Conservation (phyloP, 2,329 filamentous ascomycete species). For the Exophiala phaeomuriformis region DNA sequence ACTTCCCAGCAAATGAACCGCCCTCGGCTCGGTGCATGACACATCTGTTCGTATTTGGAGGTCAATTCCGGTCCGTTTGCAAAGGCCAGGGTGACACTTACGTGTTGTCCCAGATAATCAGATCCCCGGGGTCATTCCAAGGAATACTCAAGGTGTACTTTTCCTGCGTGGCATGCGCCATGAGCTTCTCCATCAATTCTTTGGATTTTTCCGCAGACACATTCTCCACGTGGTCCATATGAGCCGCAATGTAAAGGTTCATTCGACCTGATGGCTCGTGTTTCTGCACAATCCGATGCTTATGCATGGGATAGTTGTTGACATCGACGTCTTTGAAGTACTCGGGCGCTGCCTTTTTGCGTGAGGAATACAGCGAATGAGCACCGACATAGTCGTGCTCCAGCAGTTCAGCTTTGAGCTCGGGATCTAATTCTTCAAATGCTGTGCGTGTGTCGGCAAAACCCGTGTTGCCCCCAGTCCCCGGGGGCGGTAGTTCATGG, state of each 20-base stretch:
- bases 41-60: background rate
- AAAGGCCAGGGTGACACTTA: background rate
- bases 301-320: conserved; percentile 33
- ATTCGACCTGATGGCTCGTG: conserved; percentile 48
- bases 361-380: conserved; percentile 50
- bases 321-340: conserved; percentile 45
- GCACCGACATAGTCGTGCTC: conserved; percentile 42
- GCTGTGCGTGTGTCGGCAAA: conserved; percentile 50
- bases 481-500: conserved; percentile 43
- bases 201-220: conserved; percentile 32
- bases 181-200: conserved; percentile 33
- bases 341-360: conserved; percentile 44
- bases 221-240: conserved; percentile 48
- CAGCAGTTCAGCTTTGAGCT: conserved; percentile 34
- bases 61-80: background rate
- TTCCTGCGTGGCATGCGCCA: conserved; percentile 42
- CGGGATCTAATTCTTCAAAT: conserved; percentile 40
- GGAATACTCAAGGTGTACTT: conserved; percentile 43
- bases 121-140: conserved; percentile 36
- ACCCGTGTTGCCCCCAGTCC: conserved; percentile 46
- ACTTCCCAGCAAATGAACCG: conserved; percentile 44
- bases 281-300: conserved; percentile 45
- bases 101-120: background rate
- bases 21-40: conserved; percentile 17
- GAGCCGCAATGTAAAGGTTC: conserved; percentile 49